Conservation (phyloP, 2,329 filamentous ascomycete genomes). For the Pseudogymnoascus sp. region DNA sequence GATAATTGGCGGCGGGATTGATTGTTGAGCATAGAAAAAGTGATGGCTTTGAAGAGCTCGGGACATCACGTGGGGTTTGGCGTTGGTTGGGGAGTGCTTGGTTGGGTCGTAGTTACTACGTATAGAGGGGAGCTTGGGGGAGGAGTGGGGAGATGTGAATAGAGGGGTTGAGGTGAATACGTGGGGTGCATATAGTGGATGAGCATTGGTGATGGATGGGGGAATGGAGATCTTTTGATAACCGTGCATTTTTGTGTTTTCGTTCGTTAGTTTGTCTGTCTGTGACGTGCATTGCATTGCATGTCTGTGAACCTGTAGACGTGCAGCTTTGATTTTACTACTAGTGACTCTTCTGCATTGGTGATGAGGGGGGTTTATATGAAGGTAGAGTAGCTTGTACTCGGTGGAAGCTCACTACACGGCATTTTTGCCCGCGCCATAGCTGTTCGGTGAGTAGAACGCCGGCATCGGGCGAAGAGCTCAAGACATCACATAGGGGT, state of each 20-base stretch:
- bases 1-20: neutral
- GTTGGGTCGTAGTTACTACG: too few relatives aligned
- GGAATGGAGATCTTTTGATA: neutral
- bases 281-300: neutral
- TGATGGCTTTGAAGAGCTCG: constrained; percentile 11
- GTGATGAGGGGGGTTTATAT: too few relatives aligned
- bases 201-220: neutral
- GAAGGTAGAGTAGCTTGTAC: too few relatives aligned
- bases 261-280: neutral
- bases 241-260: neutral
- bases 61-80: constrained; percentile 8
- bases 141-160: neutral
- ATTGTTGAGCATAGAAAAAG: neutral
- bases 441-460: too few relatives aligned
- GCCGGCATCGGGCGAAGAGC: neutral
- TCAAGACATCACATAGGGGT: neutral
- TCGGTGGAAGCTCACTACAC: too few relatives aligned
- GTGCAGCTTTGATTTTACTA: neutral
- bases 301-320: neutral
- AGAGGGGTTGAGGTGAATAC: neutral
- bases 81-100: neutral
- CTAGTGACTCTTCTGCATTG: neutral
- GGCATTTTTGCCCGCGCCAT: too few relatives aligned
- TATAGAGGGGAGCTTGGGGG: too few relatives aligned
- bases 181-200: neutral